Evolutionary conservation across 495 filamentous ascomycete genomes (phyloP).

Genomic region (Podospora bellae-mahoneyi): DNA sequence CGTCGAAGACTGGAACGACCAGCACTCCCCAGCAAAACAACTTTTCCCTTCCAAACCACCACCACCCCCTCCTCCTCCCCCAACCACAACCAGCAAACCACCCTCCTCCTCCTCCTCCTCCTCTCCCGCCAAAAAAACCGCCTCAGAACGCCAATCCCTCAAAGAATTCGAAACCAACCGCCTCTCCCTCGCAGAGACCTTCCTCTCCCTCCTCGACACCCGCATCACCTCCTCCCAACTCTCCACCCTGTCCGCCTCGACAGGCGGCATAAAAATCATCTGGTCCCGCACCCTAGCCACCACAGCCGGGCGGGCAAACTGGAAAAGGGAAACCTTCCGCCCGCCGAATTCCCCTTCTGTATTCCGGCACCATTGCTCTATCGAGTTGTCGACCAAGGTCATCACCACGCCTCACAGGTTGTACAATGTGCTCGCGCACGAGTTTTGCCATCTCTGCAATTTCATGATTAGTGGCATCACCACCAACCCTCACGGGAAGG

Average conservation of each 20-base stretch:
- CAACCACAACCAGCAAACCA: constrained; percentile 56
- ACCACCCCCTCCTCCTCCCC: constrained; percentile 43
- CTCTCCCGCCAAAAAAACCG: constrained; percentile 25
- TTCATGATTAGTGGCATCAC: constrained; percentile 71
- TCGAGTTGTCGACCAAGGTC: constrained; percentile 86
- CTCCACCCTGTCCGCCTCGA: constrained; percentile 52
- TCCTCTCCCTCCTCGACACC: constrained; percentile 71
- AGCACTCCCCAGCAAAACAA: constrained; percentile 67
- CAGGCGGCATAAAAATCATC: constrained; percentile 72
- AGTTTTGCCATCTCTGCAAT: constrained; percentile 90
- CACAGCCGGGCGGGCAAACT: constrained; percentile 84
- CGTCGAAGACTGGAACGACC: constrained; percentile 79
- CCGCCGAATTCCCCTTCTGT: constrained; percentile 8
- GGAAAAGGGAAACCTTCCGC: constrained; percentile 61
- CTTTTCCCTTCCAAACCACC: constrained; percentile 38
- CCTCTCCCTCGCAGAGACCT: constrained; percentile 59
- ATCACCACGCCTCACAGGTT: constrained; percentile 74
- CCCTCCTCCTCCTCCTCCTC: constrained; percentile 1
- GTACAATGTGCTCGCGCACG: constrained; percentile 84
- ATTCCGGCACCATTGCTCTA: constrained; percentile 63
- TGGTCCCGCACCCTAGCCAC: constrained; percentile 85
- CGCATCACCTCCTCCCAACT: constrained; percentile 63
- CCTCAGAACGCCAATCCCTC: constrained; percentile 39
- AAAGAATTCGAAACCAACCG: constrained; percentile 68
- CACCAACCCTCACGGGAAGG: constrained; percentile 71